Evolutionary conservation across 306 rosid genomes (phyloP), one percentile per base, ranked within the genome.

Genomic region (Sindora glabra): DNA sequence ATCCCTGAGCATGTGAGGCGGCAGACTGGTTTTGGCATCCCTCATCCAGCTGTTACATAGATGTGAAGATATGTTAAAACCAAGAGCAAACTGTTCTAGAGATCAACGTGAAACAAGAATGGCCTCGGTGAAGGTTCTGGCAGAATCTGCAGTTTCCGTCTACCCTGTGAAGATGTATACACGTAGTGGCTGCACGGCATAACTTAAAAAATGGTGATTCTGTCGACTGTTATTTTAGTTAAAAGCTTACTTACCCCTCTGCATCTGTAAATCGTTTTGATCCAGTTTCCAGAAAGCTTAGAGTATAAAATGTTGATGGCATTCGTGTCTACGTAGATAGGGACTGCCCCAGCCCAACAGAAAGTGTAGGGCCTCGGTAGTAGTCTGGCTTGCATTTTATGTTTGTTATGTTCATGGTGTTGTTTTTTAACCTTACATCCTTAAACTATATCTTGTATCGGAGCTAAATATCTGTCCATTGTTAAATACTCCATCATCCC

Each of bases 1-100:
- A 81, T 85, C 75, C 98, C 98, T 7, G 98, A 88, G 76, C 90
- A 91, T 23, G 56, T 80, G 10, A 79, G 96, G 79, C 81, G 86
- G 81, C 92, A 77, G 71, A 30, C 42, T 18, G 84, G 83, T 55
- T 73, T 75, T 5, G 63, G 79, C 66, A 72, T 83, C 52, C 73
- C 82, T 6, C 79, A 66, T 59, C 78, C 90, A 27, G 73, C 64
- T 46, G 79, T 85, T 57, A 77, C 84, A 55, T 81, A 79, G 73
- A 73, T 67, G 68, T 70, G 56, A 67, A 74, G 83, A 62, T 70
- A 65, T 39, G 39, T 44, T 52, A 67, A 72, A 58, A 72, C 51
- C 60, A 39, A 71, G 84, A 70, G 71, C 67, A 48, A 47, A 70
- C 49, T 62, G 25, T 47, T 66, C 57, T 74, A 65, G 72, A 49